Base-by-base conservation (phyloP, 768 basidiomycete species). In the Amanita exitialis region DNA sequence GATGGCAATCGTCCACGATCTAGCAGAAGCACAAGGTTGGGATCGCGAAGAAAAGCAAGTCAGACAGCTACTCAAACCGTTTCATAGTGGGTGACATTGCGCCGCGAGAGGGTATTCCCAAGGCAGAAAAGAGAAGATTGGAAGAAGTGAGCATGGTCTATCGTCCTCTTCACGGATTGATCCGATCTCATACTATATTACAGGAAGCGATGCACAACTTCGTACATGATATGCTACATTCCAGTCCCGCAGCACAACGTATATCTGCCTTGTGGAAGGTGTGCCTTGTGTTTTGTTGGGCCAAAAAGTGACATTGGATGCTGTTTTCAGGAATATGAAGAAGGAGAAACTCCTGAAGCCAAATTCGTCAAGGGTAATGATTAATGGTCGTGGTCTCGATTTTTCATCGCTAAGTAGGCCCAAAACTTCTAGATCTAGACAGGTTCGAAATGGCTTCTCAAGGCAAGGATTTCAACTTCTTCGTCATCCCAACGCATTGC, bases 151-250 rank as follows among this genome's bases (percentile, higher is more conserved):
- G 78, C 18, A 44, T 18, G n/a, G 20, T 30, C 2, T 16, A 20
- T 44, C 3, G 21, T 21, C 18, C 16, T 16, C 20, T 23, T 42
- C 12, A 16, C 12, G 20, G 21, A n/a, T n/a, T n/a, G n/a, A n/a
- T n/a, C n/a, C n/a, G 15, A 23, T 23, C 7, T 23, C 23, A 48
- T 13, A 3, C 18, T 20, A 18, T 18, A 32, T 21, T 3, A n/a
- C 63, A 91, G 81, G 84, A 85, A 60, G 93, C 93, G 2, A 97
- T 97, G 85, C 77, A 84, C 47, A 89, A 89, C 54, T 92, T 97
- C 61, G 74, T 88, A 3, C 74, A 88, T 48, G 87, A 86, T 49
- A 94, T 97, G 89, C 66, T 97, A n/a, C 88, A 90, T 55, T 66
- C 77, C 35, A 80, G 76, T 52, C 76, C 82, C 13, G 80, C 82